Evolutionary conservation across 805 yeast species (phyloP).

Genomic region (Monosporozyma aquatica): DNA sequence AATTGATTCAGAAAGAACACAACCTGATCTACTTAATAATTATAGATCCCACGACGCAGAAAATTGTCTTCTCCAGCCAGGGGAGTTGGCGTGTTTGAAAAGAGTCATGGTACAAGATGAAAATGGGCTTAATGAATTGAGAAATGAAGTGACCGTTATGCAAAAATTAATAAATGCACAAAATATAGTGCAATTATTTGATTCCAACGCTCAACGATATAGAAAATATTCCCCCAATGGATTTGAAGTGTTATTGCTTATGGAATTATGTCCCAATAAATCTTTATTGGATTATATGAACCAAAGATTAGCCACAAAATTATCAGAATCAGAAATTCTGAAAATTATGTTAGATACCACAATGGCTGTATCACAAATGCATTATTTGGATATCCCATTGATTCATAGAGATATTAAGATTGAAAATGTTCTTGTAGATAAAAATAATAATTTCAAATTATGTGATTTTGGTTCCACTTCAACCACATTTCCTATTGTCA

Average conservation of each 20-base stretch:
- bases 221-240: slow-evolving; percentile 31
- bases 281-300: slow-evolving; percentile 94
- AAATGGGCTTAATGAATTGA: slow-evolving; percentile 50
- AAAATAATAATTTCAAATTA: slow-evolving; percentile 59
- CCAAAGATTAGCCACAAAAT: slow-evolving; percentile 67
- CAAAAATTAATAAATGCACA: slow-evolving; percentile 46
- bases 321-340: slow-evolving; percentile 67
- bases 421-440: slow-evolving; percentile 82
- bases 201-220: slow-evolving; percentile 50
- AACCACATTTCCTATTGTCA: slow-evolving; percentile 38
- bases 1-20: slow-evolving; percentile 4
- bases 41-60: background rate
- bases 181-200: slow-evolving; percentile 60
- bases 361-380: slow-evolving; percentile 82
- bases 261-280: slow-evolving; percentile 89
- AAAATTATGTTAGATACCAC: slow-evolving; percentile 78
- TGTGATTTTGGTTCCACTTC: slow-evolving; percentile 93
- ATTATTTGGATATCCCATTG: slow-evolving; percentile 54
- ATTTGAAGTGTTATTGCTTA: slow-evolving; percentile 81
- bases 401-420: slow-evolving; percentile 92
- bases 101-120: slow-evolving; percentile 69
- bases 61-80: slow-evolving; percentile 32
- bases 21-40: too few relatives aligned
- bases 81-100: slow-evolving; percentile 58
- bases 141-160: slow-evolving; percentile 82